Base-by-base conservation (phyloP, 2,329 filamentous ascomycete genomes). In the Acrocalymma vagum region DNA sequence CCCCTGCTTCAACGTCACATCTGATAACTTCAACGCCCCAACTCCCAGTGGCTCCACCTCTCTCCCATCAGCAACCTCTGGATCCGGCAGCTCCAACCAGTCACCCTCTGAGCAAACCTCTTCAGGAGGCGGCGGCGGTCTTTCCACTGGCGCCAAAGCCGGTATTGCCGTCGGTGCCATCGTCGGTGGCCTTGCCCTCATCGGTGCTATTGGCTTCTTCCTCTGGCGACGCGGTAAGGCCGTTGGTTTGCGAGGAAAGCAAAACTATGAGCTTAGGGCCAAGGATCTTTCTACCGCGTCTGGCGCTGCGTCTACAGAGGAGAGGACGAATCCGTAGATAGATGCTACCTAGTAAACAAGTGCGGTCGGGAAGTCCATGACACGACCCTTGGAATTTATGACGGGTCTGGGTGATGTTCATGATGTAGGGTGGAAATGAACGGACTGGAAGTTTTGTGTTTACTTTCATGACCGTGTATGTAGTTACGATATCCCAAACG, bases 1-100 rank as follows among this genome's bases (percentile, higher is more conserved):
- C 8, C 73, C 73, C 0, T 77, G 75, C 59, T 77, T 77, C 65
- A 77, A 78, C 41, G 72, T 74, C 4, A 75, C 73, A 0, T 56
- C 60, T 10, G 62, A 67, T 11, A 59, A 69, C 15, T 70, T 72
- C 47, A 55, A 60, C 11, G 40, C 63, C 2, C 58, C 58, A 1
- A 57, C 48, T 3, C 49, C 58, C 4, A 47, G 36, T 31, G 38
- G 37, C 31, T 55, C 45, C 1, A 25, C 44, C 15, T 21, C 21
- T 4, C 46, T 50, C 2, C 52, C 57, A 7, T 58, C 63, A 3
- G 48, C 60, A 3, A 62, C 62, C 1, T 48, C 61, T 4, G 47
- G 53, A 8, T 47, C 46, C 10, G 50, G 54, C 4, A 34, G 50
- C 16, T 47, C 37, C n/a, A 25, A 22, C 10, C 34, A 45, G 33